Evolutionary conservation across 352 stramenopile genomes (phyloP).

Genomic region (Phytophthora vignae): DNA sequence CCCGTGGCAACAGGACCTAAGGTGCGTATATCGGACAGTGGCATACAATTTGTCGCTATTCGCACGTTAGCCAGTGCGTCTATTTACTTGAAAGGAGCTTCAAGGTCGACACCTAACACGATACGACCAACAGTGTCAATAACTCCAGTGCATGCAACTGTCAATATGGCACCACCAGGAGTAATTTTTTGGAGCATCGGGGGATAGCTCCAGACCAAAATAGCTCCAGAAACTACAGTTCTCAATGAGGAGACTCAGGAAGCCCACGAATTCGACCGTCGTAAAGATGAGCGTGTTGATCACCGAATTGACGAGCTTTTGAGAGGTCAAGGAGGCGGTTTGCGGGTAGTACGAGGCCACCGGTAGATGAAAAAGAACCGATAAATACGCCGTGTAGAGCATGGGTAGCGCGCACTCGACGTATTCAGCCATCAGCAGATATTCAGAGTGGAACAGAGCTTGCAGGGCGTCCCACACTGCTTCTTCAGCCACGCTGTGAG

Average conservation of each 20-base stretch:
- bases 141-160: too few relatives aligned
- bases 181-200: too few relatives aligned
- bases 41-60: too few relatives aligned
- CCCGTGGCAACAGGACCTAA: too few relatives aligned
- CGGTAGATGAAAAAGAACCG: conserved; percentile 6
- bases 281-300: conserved; percentile 18
- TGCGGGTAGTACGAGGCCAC: conserved; percentile 29
- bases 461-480: conserved; percentile 9
- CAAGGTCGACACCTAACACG: conserved; percentile 2
- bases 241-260: conserved; percentile 17
- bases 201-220: too few relatives aligned
- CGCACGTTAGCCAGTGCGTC: too few relatives aligned
- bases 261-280: conserved; percentile 16
- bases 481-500: background rate
- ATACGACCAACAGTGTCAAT: too few relatives aligned
- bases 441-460: conserved; percentile 20
- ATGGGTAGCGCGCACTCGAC: conserved; percentile 24
- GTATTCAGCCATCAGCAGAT: conserved; percentile 27
- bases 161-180: too few relatives aligned
- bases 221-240: too few relatives aligned
- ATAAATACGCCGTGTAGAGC: conserved; percentile 19
- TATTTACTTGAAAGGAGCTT: conserved; percentile 1
- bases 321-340: conserved; percentile 5
- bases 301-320: background rate
- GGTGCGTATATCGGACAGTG: too few relatives aligned